Conservation (phyloP, 2,329 filamentous ascomycete genomes). For the Endocalyx cinctus region DNA sequence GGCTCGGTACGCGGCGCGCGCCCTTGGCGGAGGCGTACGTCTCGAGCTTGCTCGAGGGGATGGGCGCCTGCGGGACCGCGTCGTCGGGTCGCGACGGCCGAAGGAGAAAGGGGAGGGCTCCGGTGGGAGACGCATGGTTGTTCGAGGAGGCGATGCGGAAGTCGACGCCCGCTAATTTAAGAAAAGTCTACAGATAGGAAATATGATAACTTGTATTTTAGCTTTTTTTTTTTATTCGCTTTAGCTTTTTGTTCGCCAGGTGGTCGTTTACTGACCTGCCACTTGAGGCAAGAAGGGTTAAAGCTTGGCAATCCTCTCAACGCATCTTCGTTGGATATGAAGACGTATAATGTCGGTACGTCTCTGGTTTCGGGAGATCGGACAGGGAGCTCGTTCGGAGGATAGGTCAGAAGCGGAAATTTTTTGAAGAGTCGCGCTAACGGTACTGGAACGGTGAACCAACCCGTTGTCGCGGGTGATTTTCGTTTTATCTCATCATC, state of each 20-base stretch:
- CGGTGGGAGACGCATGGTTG: slow-evolving; percentile 89
- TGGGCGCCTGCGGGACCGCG: slow-evolving; percentile 31
- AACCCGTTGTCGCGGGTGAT: slow-evolving; percentile 24
- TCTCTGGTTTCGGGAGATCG: slow-evolving; percentile 37
- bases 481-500: slow-evolving; percentile 11
- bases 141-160: slow-evolving; percentile 68
- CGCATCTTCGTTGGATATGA: slow-evolving; percentile 63
- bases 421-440: slow-evolving; percentile 78
- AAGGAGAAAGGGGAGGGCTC: slow-evolving; percentile 82
- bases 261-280: slow-evolving; percentile 65
- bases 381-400: slow-evolving; percentile 64
- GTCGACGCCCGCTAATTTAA: slow-evolving; percentile 69
- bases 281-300: slow-evolving; percentile 91
- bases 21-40: slow-evolving; percentile 59
- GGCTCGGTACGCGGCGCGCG: slow-evolving; percentile 34
- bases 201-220: slow-evolving; percentile 2
- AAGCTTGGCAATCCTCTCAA: slow-evolving; percentile 64
- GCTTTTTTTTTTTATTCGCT: neutral
- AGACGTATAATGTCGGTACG: slow-evolving; percentile 67
- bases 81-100: slow-evolving; percentile 39
- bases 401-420: slow-evolving; percentile 75
- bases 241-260: too few relatives aligned
- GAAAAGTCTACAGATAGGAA: slow-evolving; percentile 58
- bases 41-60: slow-evolving; percentile 63
- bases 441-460: slow-evolving; percentile 63